Evolutionary conservation across 2,329 filamentous ascomycete species (phyloP), one percentile per base, ranked within the genome.

Genomic region (Botrytis aclada): DNA sequence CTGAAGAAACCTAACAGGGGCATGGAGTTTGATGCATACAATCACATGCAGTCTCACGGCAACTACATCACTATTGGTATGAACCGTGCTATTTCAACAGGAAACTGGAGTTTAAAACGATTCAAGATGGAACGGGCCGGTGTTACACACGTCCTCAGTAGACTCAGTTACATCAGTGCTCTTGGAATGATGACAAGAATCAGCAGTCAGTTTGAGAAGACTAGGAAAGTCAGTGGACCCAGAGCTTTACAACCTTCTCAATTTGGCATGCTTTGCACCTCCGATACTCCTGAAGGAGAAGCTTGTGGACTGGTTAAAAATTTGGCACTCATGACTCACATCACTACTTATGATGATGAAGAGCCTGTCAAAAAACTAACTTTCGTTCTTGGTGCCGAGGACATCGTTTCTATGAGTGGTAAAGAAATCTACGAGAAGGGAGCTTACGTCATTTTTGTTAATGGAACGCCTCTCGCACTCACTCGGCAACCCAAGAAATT

Each of bases 181-280:
- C 88, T 99, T 41, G 97, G 97, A 75, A 99, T 99, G 97, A 99
- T 99, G 96, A 99, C 96, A 22, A 89, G 96, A 82, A 98, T 99
- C 80, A 96, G 92, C 82, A 97, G 93, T 87, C 96, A 99, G 84
- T 99, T 99, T 80, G 96, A 99, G 82, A 99, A 99, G 87, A 98
- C 96, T 3, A 87, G 96, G 78, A 99, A 99, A 83, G 95, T 99
- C 74, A 95, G 92, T 80, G 97, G 97, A 77, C 96, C 97, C 79
- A 91, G 96, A 88, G 96, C 97, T 29, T 86, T 99, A 66, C 96
- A 99, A 80, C 95, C 96, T 10, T 99, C 96, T 0, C 96, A 99
- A 78, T 99, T 97, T 84, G 96, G 96, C 78, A 98, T 99, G 95
- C 86, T 99, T 71, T 99, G 96, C 81, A 93, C 95, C 0, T 97